These are phyloP conservation scores for Gardenia jasminoides DNA, from an alignment of 257 asterid genomes.

Conservation along the genomic window DNA sequence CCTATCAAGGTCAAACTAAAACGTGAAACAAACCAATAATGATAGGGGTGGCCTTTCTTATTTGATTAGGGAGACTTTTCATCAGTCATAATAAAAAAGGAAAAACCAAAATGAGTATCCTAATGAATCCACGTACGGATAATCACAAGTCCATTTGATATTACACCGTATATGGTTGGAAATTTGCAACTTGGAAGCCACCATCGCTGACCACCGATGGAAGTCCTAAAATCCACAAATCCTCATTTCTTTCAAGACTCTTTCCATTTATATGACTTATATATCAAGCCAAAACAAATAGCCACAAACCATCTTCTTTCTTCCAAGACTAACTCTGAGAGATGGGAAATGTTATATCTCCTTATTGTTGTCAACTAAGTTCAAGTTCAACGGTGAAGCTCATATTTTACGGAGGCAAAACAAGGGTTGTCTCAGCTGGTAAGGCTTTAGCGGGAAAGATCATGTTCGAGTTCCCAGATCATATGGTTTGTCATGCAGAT, in stretches of 20 bases:
- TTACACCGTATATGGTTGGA: not conserved
- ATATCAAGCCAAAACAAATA: not conserved
- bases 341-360: constrained; percentile 48
- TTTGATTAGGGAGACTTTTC: not conserved
- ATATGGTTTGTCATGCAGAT: constrained; percentile 64
- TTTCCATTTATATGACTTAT: not conserved
- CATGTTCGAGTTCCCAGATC: constrained; percentile 78
- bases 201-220: not conserved
- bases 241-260: not conserved
- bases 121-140: too few species aligned
- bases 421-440: constrained; percentile 39
- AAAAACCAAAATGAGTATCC: not conserved
- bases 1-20: too few species aligned
- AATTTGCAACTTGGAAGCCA: not conserved
- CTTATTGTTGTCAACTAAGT: constrained; percentile 29
- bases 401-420: constrained; percentile 47
- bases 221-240: not conserved
- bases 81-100: not conserved
- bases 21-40: not conserved
- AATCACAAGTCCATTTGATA: not conserved
- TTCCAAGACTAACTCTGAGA: not conserved
- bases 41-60: not conserved
- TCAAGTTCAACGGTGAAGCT: constrained; percentile 35
- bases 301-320: not conserved
- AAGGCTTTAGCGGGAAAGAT: constrained; percentile 66